Conservation (phyloP, 2,329 filamentous ascomycete species). For the Fusarium luffae region DNA sequence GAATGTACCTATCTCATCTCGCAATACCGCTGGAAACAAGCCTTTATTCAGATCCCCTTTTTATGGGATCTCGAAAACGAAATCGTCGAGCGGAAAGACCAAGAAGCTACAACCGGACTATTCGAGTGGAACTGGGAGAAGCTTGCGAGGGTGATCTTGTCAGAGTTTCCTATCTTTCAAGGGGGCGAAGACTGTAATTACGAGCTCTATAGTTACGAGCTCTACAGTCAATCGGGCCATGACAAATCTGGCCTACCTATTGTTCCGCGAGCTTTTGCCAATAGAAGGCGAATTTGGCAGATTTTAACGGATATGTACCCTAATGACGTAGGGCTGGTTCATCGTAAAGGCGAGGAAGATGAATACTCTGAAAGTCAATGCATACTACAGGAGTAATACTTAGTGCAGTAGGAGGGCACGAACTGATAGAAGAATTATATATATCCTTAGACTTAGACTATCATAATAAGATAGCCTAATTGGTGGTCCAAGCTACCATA, state of each 20-base stretch:
- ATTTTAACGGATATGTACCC: background rate
- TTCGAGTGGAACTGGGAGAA: slow-evolving; percentile 7
- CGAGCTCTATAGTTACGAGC: too few species aligned
- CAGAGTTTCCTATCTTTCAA: background rate
- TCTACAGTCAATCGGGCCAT: background rate
- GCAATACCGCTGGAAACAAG: background rate
- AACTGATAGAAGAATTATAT: too few species aligned
- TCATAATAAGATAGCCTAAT: too few species aligned
- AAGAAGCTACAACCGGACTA: background rate
- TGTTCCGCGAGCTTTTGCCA: background rate
- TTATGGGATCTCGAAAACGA: background rate
- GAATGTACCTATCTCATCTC: background rate
- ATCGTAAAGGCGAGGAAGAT: background rate
- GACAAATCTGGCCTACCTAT: background rate
- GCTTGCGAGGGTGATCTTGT: background rate
- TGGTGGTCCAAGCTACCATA: too few species aligned
- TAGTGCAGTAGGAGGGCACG: too few species aligned
- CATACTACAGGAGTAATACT: too few species aligned
- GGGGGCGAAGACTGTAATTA: too few species aligned
- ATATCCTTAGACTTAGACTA: too few species aligned
- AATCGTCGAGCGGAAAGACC: background rate
- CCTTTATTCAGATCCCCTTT: background rate
- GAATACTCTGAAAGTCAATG: background rate
- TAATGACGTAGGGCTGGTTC: background rate
- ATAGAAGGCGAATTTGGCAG: background rate